Evolutionary conservation across 306 rosid genomes (phyloP), one percentile per base, ranked within the genome.

Genomic region (Carpinus fangiana): DNA sequence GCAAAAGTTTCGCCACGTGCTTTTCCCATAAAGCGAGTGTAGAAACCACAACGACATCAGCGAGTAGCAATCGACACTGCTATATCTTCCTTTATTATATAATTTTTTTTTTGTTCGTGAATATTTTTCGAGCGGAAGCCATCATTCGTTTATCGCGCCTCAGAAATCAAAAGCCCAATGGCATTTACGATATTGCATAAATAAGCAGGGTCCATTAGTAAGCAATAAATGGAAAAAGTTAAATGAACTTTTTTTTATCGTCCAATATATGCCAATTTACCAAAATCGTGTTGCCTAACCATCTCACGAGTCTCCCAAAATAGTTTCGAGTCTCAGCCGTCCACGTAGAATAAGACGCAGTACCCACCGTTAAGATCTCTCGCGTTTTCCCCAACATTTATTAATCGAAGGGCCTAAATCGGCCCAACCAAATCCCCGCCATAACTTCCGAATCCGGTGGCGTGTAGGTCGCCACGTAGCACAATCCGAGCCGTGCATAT

Each of bases 401-500:
- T 34, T 75, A 12, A 20, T 10, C 3, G 6, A 50, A 47, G 31
- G 11, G 72, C 67, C 4, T 41, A 18, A 34, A 56, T 20, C 66
- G 16, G 36, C 8, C 80, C 16, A 66, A 84, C 36, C 52, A 31
- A 67, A 57, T 59, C 45, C 62, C 17, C 4, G 38, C 50, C 21
- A 5, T 69, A 14, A 70, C 36, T n/a, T 77, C 41, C 53, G 60
- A 20, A 89, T 79, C 85, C 3, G 17, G 54, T 84, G 64, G 83
- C 7, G 64, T 1, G 1, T 3, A 74, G 14, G 2, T 0, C 0
- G 78, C 86, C 91, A 89, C 86, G 85, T 86, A 84, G 73, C 48
- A 20, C 38, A 55, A 51, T 60, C 36, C 20, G 11, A 36, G 16
- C 65, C 50, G 72, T 50, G 46, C 43, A 16, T 13, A 69, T 70